phyloP scores from a whole-genome alignment of 179 eudicot species.

The Silene vulgaris region DNA sequence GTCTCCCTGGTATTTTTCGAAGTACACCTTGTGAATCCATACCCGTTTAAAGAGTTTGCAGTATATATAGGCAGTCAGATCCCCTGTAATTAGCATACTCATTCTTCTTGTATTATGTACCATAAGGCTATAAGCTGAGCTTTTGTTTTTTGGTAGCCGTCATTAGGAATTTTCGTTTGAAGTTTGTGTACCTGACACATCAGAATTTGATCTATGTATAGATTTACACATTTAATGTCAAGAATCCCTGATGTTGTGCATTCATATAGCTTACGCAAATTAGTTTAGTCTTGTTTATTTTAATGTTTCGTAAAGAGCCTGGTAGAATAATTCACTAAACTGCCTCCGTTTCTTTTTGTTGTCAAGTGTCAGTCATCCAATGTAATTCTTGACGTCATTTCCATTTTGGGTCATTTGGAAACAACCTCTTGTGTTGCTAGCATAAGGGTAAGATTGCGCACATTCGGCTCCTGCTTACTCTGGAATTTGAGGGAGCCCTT shows the following conservation, averaged over 20 bases:
- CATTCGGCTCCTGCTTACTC: no score
- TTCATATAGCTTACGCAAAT: neutral
- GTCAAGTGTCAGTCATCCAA: no score
- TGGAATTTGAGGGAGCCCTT: no score
- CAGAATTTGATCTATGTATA: neutral
- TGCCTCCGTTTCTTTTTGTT: no score
- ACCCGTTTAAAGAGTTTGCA: neutral
- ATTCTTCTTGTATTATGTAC: neutral
- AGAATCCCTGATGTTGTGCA: neutral
- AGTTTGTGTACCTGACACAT: neutral
- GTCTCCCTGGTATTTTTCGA: neutral
- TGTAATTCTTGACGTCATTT: no score
- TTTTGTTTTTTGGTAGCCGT: neutral
- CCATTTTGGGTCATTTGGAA: no score
- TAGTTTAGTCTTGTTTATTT: neutral
- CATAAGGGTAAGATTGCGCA: no score
- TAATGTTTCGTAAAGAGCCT: neutral
- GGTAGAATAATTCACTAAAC: neutral
- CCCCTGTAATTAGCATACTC: constrained; percentile 4
- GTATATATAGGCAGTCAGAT: neutral
- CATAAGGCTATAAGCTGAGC: neutral
- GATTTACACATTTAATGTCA: neutral
- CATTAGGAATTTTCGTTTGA: no score
- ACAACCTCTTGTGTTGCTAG: no score
- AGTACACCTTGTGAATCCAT: neutral